These are phyloP conservation scores for Fusarium agapanthi DNA, from an alignment of 2,329 filamentous ascomycete genomes.

Conservation along the genomic window DNA sequence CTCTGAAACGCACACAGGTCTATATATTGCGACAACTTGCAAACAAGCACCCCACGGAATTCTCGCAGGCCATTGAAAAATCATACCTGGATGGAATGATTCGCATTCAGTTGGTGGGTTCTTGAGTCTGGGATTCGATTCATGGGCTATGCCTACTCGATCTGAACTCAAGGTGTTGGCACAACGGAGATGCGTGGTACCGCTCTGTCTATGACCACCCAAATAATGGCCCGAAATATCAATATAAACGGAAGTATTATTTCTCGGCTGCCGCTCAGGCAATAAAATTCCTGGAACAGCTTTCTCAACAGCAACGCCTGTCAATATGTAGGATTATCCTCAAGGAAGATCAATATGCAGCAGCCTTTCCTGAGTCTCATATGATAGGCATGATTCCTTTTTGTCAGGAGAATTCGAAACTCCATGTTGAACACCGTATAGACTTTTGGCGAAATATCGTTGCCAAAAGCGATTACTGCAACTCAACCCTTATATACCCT, in stretches of 20 bases:
- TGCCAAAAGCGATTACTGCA: accelerated
- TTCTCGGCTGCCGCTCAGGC: background rate
- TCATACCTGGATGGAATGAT: background rate
- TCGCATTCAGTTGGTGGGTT: accelerated
- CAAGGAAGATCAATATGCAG: accelerated
- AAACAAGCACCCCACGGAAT: background rate
- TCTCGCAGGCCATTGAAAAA: accelerated
- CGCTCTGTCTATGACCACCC: no score
- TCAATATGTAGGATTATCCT: accelerated
- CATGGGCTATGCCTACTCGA: background rate
- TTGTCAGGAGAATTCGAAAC: accelerated
- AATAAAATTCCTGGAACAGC: accelerated
- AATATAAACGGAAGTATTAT: accelerated
- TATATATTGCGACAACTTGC: background rate
- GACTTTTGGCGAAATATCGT: background rate
- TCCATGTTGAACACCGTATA: accelerated
- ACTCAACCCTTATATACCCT: no score
- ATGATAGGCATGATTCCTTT: background rate
- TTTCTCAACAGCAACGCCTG: accelerated
- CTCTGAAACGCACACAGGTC: accelerated
- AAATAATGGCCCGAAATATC: background rate
- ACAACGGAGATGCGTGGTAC: accelerated
- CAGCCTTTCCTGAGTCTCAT: background rate
- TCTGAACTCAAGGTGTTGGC: background rate
- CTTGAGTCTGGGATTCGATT: accelerated